Percentiles rank a stretch among this genome's conserved stretches.
Evolutionary conservation across 306 rosid species (phyloP).

Genomic region (apple (Malus domestica)): DNA sequence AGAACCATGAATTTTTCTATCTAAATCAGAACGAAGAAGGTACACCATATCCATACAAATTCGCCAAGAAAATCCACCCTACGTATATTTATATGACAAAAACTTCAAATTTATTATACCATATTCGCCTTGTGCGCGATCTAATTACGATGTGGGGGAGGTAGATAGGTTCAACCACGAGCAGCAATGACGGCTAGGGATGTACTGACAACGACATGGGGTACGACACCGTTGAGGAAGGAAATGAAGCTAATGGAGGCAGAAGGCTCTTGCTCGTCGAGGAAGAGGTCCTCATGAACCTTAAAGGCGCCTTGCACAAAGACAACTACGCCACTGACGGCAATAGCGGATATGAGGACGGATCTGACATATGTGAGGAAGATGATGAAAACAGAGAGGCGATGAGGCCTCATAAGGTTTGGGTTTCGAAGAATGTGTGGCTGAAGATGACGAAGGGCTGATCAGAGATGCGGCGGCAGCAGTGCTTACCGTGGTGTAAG

Average conservation of each 20-base stretch:
- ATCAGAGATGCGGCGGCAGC: slow-evolving; percentile 54
- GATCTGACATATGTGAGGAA: slow-evolving; percentile 87
- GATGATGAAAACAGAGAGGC: slow-evolving; percentile 46
- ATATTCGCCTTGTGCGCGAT: slow-evolving; percentile 17
- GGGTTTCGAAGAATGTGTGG: slow-evolving; percentile 64
- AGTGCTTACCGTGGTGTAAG: too few species aligned
- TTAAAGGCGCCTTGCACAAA: slow-evolving; percentile 72
- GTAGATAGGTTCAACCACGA: slow-evolving; percentile 26
- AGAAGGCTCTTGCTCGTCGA: slow-evolving; percentile 52
- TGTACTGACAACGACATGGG: slow-evolving; percentile 33
- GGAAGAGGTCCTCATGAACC: slow-evolving; percentile 75
- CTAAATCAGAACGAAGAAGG: slow-evolving; percentile 15
- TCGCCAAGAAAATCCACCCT: slow-evolving; percentile 7
- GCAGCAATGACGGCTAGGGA: slow-evolving; percentile 31
- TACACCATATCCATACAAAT: slow-evolving; percentile 30
- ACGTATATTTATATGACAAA: slow-evolving; percentile 15
- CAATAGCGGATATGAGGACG: slow-evolving; percentile 52
- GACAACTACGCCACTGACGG: slow-evolving; percentile 53
- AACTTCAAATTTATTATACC: slow-evolving; percentile 9
- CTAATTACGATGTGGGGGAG: not conserved
- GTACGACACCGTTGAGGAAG: slow-evolving; percentile 49
- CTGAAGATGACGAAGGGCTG: slow-evolving; percentile 74
- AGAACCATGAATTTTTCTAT: not conserved
- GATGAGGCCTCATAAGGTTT: slow-evolving; percentile 46
- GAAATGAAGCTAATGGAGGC: slow-evolving; percentile 55